Base-by-base conservation (phyloP, 306 rosid species). In the Potentilla sterilis region DNA sequence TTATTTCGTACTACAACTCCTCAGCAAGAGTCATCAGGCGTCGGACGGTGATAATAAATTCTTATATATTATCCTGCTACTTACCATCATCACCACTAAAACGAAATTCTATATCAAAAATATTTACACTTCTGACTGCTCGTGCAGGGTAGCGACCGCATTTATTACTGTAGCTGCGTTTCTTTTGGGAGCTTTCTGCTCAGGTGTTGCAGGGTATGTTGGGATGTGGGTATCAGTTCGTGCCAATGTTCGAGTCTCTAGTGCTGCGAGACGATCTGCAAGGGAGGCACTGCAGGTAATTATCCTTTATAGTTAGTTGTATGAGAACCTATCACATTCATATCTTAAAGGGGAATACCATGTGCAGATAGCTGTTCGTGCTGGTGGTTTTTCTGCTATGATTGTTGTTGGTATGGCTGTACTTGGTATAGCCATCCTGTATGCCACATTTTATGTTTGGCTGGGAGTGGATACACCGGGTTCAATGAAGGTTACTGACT, bases 151-250 rank as follows among this genome's bases (percentile, higher is more conserved):
- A 77, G 81, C 89, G 47, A 78, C 97, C 32, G 99, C 99, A 14
- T 95, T 46, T 85, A 92, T 95, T 83, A 95, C 99, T 28, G 99
- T 95, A 64, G 97, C 90, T 80, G 77, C 99, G 37, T 95, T 95
- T 90, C 97, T 95, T 80, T 81, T 95, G 83, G 99, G 97, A 75
- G 97, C 99, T 74, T 67, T 95, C 78, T 95, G 99, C 75, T 95
- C 99, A 28, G 99, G 97, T 81, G 52, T 86, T 85, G 97, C 99
- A 19, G 99, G 99, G 83, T 95, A 95, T 84, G 97, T 90, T 52
- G 99, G 99, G 63, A 95, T 95, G 97, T 95, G 99, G 99, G 99
- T 95, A 48, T 95, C 99, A 48, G 99, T 95, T 82, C 97, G 99
- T 81, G 99, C 99, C 70, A 95, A 95, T 84, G 99, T 95, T 70